A percentile compares a stretch with the other conserved stretches of the same genome.
These are phyloP conservation scores for Kingdonia uniflora DNA, from an alignment of 164 flowering plant genomes.

Conservation along the genomic window DNA sequence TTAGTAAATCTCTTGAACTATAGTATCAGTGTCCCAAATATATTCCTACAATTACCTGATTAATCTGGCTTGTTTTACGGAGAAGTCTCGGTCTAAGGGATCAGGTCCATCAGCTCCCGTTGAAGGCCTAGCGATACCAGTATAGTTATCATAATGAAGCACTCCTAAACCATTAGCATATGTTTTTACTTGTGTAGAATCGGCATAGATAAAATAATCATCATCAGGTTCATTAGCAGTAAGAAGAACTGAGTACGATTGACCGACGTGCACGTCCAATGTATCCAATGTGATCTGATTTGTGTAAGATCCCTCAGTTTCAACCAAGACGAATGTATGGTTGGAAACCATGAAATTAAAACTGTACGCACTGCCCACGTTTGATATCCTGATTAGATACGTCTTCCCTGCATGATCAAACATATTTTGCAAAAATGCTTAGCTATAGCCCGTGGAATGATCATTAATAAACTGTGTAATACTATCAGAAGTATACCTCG, in stretches of 20 bases:
- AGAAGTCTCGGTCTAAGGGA: constrained; percentile 34
- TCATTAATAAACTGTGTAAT: no score
- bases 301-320: constrained; percentile 72
- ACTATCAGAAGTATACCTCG: constrained; percentile 30
- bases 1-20: no score
- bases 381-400: constrained; percentile 54
- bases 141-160: constrained; percentile 37
- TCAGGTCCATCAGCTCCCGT: constrained; percentile 42
- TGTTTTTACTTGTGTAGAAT: constrained; percentile 27
- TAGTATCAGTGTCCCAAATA: no score
- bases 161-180: constrained; percentile 21
- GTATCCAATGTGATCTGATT: constrained; percentile 37
- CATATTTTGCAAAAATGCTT: not conserved
- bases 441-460: no score
- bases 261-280: constrained; percentile 66
- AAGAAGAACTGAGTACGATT: constrained; percentile 65
- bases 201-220: constrained; percentile 50
- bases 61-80: constrained; percentile 50
- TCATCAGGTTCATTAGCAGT: constrained; percentile 34
- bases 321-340: constrained; percentile 57
- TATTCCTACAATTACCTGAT: constrained; percentile 29
- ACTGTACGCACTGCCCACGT: constrained; percentile 37
- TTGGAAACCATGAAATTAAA: constrained; percentile 53
- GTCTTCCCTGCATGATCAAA: constrained; percentile 33
- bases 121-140: not conserved